phyloP scores from a whole-genome alignment of 805 yeast genomes.

The Saturnispora halmiae region DNA sequence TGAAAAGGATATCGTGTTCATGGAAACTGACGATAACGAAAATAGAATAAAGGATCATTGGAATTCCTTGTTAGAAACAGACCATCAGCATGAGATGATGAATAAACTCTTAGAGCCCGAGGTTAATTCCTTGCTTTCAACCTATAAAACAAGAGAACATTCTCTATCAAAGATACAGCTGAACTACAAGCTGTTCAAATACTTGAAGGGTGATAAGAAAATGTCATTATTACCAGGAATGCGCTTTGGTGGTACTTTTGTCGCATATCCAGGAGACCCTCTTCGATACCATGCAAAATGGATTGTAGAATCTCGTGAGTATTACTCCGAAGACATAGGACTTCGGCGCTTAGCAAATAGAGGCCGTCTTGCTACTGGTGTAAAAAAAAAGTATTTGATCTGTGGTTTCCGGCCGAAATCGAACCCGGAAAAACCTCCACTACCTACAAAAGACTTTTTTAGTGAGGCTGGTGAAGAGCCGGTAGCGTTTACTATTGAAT shows the following conservation, averaged over 20 bases:
- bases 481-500: slow-evolving; percentile 66
- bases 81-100: slow-evolving; percentile 2
- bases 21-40: slow-evolving; percentile 18
- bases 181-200: slow-evolving; percentile 18
- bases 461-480: slow-evolving; percentile 21
- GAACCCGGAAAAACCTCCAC: not conserved
- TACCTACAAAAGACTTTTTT: slow-evolving; percentile 13
- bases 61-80: not conserved
- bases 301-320: slow-evolving; percentile 46
- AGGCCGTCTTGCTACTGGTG: slow-evolving; percentile 90
- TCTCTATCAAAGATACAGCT: slow-evolving; percentile 11
- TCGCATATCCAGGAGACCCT: slow-evolving; percentile 95
- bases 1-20: slow-evolving; percentile 15
- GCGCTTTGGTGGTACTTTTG: slow-evolving; percentile 80
- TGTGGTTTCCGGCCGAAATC: slow-evolving; percentile 25
- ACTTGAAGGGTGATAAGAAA: slow-evolving; percentile 16
- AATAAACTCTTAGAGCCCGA: slow-evolving; percentile 5
- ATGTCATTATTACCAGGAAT: slow-evolving; percentile 72
- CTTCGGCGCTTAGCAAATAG: slow-evolving; percentile 60
- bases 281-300: slow-evolving; percentile 81
- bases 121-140: slow-evolving; percentile 2
- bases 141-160: not conserved
- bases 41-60: slow-evolving; percentile 5
- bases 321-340: slow-evolving; percentile 43
- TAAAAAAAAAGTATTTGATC: slow-evolving; percentile 74